phyloP scores from a whole-genome alignment of 1,284 basidiomycete species.

The Melampsora larici-populina region DNA sequence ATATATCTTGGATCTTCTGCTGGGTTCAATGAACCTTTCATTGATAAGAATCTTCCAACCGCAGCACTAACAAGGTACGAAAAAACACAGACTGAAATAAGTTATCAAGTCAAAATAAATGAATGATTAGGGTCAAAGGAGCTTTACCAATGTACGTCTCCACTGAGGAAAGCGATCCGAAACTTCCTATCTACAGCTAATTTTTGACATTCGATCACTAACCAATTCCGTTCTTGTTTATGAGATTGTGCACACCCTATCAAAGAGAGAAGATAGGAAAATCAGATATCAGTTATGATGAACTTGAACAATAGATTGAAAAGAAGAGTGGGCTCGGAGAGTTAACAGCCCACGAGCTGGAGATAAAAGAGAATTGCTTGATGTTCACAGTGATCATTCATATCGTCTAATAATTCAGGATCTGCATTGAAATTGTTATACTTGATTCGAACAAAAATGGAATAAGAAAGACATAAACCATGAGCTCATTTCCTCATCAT shows the following conservation, averaged over 20 bases:
- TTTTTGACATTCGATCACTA: constrained; percentile 33
- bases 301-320: neutral
- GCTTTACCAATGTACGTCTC: constrained; percentile 42
- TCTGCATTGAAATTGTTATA: constrained; percentile 43
- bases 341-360: neutral
- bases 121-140: neutral
- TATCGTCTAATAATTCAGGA: constrained; percentile 42
- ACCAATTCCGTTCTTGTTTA: constrained; percentile 53
- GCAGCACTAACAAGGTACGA: constrained; percentile 22
- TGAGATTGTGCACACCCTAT: constrained; percentile 62
- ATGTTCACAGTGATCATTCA: constrained; percentile 43
- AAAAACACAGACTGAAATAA: neutral
- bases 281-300: neutral
- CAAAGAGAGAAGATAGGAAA: neutral
- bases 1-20: constrained; percentile 40
- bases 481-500: neutral
- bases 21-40: constrained; percentile 9
- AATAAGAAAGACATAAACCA: neutral
- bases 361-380: neutral
- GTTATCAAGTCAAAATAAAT: neutral
- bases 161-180: constrained; percentile 37
- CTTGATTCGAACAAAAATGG: neutral
- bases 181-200: constrained; percentile 4
- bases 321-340: neutral
- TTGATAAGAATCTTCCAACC: constrained; percentile 26